Evolutionary conservation across 2,329 filamentous ascomycete genomes (phyloP).

Genomic region (Arthroderma sp.): DNA sequence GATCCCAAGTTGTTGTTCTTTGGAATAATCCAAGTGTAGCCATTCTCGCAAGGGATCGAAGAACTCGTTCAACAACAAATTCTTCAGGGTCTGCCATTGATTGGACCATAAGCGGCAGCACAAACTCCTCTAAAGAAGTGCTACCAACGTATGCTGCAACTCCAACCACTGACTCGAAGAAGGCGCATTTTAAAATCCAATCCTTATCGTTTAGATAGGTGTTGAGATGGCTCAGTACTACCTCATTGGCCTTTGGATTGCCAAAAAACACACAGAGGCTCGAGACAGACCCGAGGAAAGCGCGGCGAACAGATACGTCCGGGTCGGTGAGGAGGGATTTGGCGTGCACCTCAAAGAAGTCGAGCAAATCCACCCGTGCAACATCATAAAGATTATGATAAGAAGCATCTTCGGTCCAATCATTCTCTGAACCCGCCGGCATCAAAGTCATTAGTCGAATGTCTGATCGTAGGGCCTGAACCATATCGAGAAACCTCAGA

Average conservation of each 20-base stretch:
- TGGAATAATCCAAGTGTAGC: constrained; percentile 80
- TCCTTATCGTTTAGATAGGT: constrained; percentile 94
- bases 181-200: constrained; percentile 92
- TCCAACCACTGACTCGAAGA: constrained; percentile 89
- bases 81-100: constrained; percentile 87
- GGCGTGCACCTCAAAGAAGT: constrained; percentile 74
- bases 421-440: constrained; percentile 60
- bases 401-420: constrained; percentile 51
- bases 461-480: constrained; percentile 73
- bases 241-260: constrained; percentile 80
- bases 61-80: constrained; percentile 79
- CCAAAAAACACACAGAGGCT: constrained; percentile 92
- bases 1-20: constrained; percentile 69
- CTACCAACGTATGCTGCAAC: constrained; percentile 84
- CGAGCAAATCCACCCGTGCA: constrained; percentile 67
- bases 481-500: constrained; percentile 74
- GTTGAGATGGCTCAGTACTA: constrained; percentile 90
- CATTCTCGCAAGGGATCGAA: constrained; percentile 78
- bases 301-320: constrained; percentile 73
- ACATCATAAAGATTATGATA: constrained; percentile 80
- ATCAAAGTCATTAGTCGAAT: constrained; percentile 66
- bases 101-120: constrained; percentile 89
- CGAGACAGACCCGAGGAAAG: constrained; percentile 82
- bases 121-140: constrained; percentile 83
- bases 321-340: constrained; percentile 80